Evolutionary conservation across 371 early-diverging fungal genomes (phyloP), one percentile per base, ranked within the genome.

Genomic region (Apophysomyces trapeziformis): DNA sequence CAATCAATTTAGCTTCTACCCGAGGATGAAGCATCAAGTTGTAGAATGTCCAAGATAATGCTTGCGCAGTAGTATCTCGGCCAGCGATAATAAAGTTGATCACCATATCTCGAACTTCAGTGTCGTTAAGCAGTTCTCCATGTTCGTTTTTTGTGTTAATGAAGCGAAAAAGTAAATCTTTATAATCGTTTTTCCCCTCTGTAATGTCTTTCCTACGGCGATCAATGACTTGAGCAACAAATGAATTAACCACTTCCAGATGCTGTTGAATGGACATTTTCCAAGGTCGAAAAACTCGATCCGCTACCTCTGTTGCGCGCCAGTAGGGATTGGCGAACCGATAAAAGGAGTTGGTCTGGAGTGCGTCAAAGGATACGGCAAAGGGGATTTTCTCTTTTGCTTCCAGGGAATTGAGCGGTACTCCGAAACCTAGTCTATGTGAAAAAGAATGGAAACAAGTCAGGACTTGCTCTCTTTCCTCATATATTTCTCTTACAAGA

Each of bases 31-130:
- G 73, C 58, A 82, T 69, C 16, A 93, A 74, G 38, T 75, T 75
- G 59, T 82, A 90, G 64, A 90, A 85, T 36, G 86, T 80, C 93
- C 93, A 93, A 7, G 84, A 84, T 11, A 92, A 79, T 1, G 90
- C 87, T 65, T 90, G 90, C 0, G 91, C 89, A 2, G 92, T 92
- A 0, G 91, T 89, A 60, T 91, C 91, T 13, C 91, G 77, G 3
- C 78, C 83, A 32, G 83, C 89, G 66, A 90, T 85, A 60, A 90
- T 83, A 68, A 91, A 87, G 75, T 91, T 93, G 59, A 92, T 61
- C 2, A 91, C 81, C 58, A 87, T 80, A 69, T 93, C 92, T 4
- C 84, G 74, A 38, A 92, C 73, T 54, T 83, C 79, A 12, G 82
- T 70, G 61, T 87, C 84, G 35, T 65, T 77, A 9, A 87, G 65